Evolutionary conservation across 2,329 filamentous ascomycete genomes (phyloP), one percentile per base, ranked within the genome.

Genomic region (Cercospora sp.): DNA sequence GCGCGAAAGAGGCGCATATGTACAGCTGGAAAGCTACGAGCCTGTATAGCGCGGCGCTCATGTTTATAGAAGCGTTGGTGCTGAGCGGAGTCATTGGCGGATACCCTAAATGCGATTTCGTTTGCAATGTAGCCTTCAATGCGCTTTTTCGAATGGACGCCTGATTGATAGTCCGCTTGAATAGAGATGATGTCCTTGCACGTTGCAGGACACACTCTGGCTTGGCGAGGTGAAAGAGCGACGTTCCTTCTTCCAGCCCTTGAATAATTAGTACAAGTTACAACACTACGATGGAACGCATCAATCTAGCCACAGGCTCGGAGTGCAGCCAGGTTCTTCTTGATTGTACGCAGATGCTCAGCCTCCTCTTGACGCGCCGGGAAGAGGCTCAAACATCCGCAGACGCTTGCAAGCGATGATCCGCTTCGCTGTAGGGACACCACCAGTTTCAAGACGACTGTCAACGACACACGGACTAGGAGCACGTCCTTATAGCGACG

Each of bases 1-100:
- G 61, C 65, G 77, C 68, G 80, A 75, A 55, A 72, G 78, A 66
- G 79, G 81, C 66, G 79, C 79, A 9, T 85, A 85, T 77, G 81
- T 84, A 67, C 82, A 80, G 62, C 67, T 85, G 66, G 77, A 81
- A 69, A 80, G 81, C 51, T 64, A 63, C 32, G 67, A 69, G 60
- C 49, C 60, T 57, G 67, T 64, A 57, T 68, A 66, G 34, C 28
- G n/a, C 45, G 32, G 24, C 26, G 8, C 37, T 28, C 24, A n/a
- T 26, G 51, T 21, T 26, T 26, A 57, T 26, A 13, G 37, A 64
- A 64, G 49, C 62, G 62, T 30, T 58, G 51, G 62, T 21, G 62
- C 26, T 62, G n/a, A 63, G 51, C 9, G 62, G 51, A 49, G 21
- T 59, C 55, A 37, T 43, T 65, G 30, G 21, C n/a, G 62, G 62